phyloP scores from a whole-genome alignment of 1,139 yeast species.

The Candida sp. region DNA sequence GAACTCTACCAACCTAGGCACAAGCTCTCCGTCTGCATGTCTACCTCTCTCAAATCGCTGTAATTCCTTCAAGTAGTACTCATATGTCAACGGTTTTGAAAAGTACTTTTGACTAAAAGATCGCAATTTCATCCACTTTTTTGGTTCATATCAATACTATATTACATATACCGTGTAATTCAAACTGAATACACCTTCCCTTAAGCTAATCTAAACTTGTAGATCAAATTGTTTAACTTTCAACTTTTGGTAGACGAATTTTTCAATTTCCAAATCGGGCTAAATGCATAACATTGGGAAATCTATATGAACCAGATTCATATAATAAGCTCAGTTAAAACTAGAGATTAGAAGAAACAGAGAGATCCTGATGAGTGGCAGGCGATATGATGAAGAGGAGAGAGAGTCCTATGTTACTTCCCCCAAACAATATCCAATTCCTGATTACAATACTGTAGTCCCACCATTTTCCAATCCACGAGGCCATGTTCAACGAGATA shows the following conservation, averaged over 20 bases:
- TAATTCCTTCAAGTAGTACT: slow-evolving; percentile 19
- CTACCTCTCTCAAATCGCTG: slow-evolving; percentile 6
- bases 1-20: slow-evolving; percentile 16
- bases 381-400: background rate
- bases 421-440: slow-evolving; percentile 4
- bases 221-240: background rate
- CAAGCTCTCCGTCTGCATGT: slow-evolving; percentile 1
- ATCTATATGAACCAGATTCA: background rate
- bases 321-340: background rate
- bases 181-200: background rate
- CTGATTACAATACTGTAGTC: background rate
- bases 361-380: background rate
- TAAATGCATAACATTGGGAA: background rate
- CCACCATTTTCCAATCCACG: background rate
- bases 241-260: background rate
- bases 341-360: background rate
- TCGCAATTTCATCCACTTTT: slow-evolving; percentile 2
- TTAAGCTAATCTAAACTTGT: background rate
- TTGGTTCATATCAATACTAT: background rate
- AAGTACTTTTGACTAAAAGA: slow-evolving; percentile 10
- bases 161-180: background rate
- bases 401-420: slow-evolving; percentile 1
- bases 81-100: slow-evolving; percentile 23
- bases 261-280: background rate
- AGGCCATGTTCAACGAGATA: slow-evolving; percentile 13